Evolutionary conservation across 805 yeast genomes (phyloP), one percentile per base, ranked within the genome.

Genomic region (Lipomyces kockii): DNA sequence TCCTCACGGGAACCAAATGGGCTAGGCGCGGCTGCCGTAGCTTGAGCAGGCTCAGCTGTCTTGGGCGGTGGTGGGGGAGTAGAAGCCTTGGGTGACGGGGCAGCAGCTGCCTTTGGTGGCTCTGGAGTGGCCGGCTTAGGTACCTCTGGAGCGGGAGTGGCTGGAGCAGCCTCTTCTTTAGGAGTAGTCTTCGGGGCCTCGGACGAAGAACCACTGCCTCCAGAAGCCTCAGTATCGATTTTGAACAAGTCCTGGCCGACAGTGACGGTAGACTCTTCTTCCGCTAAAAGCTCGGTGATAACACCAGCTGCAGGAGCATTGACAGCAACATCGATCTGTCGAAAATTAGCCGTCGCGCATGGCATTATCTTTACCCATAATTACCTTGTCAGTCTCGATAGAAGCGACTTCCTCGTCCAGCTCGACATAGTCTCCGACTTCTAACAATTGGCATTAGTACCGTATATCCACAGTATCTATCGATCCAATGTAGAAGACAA

Each of bases 261-360:
- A 75, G 88, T 90, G 64, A 94, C 98, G 58, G 97, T 94, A 77
- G 92, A 97, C 56, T 94, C 98, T 52, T 92, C 90, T 53, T 82
- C 81, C 72, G 89, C 97, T 75, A 91, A 85, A 66, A 92, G 80
- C 79, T 94, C 97, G 61, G 89, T 87, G 77, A 95, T 83, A 64
- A 92, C 91, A 82, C 99, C 99, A 58, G 94, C 79, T 62, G 91
- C 85, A 69, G 99, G 98, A 6, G 99, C 88, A 78, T 92, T 94
- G 69, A 95, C 98, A 78, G 94, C 97, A 62, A 95, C 96, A 77
- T 95, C 99, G 76, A 95, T 93, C 84, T 68, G 29, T 6, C 11
- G 32, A 7, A 14, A 2, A 17, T 54, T 14, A 63, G 56, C 14
- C 3, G 55, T 9, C n/a, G 20, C n/a, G 17, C 5, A 1, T 37